These are phyloP conservation scores for Asterophora lycoperdoides DNA, from an alignment of 768 basidiomycete species.

Conservation along the genomic window DNA sequence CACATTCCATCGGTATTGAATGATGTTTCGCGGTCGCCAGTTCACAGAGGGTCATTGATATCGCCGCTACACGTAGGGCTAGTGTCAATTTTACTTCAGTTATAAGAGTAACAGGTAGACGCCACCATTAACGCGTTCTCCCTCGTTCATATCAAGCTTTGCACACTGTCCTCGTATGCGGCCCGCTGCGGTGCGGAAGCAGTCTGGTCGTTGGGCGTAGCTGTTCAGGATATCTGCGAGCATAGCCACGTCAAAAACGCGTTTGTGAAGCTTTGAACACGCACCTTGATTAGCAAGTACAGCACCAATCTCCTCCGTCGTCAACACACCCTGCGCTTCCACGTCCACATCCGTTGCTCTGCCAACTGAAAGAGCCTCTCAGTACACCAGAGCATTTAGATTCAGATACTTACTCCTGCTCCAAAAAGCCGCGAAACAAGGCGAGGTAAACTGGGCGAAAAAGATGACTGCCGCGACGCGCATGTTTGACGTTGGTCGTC, in stretches of 20 bases:
- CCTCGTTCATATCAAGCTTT: slow-evolving; percentile 56
- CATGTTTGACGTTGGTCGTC: too few species aligned
- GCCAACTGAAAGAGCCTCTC: too few species aligned
- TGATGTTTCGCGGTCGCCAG: slow-evolving; percentile 69
- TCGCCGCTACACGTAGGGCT: slow-evolving; percentile 46
- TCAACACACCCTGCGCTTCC: neutral
- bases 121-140: slow-evolving; percentile 58
- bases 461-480: too few species aligned
- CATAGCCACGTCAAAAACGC: neutral
- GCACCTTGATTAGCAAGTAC: slow-evolving; percentile 13
- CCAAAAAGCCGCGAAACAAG: too few species aligned
- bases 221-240: slow-evolving; percentile 27
- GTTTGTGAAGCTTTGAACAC: neutral
- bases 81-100: neutral
- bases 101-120: too few species aligned
- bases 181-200: slow-evolving; percentile 52
- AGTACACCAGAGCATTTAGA: too few species aligned
- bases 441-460: too few species aligned
- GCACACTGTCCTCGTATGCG: slow-evolving; percentile 47
- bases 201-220: slow-evolving; percentile 51
- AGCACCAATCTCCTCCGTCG: slow-evolving; percentile 12
- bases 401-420: too few species aligned
- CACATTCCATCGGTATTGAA: slow-evolving; percentile 65
- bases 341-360: too few species aligned
- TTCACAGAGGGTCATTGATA: slow-evolving; percentile 77